These are phyloP conservation scores for Schizopora paradoxa DNA, from an alignment of 1,284 basidiomycete genomes.

Conservation along the genomic window DNA sequence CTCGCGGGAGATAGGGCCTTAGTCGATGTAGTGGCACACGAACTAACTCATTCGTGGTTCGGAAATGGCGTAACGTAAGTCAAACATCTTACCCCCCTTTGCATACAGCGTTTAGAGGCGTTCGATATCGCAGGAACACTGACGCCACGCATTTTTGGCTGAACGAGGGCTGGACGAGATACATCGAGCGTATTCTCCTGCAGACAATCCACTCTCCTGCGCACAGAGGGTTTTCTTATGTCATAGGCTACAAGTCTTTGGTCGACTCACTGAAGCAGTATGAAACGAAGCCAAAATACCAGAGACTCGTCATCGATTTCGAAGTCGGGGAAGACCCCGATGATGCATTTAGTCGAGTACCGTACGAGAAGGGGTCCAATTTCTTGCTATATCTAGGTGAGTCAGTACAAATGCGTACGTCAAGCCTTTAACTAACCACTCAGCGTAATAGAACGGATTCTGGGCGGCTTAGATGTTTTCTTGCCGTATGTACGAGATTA, in stretches of 20 bases:
- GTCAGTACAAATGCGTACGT: not conserved
- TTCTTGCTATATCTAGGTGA: slow-evolving; percentile 52
- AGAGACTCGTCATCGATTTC: slow-evolving; percentile 83
- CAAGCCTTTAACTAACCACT: no score
- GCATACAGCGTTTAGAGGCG: no score
- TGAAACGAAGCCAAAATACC: slow-evolving; percentile 63
- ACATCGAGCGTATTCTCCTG: slow-evolving; percentile 84
- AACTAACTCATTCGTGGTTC: slow-evolving; percentile 79
- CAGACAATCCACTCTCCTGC: slow-evolving; percentile 71
- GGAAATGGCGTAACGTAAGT: slow-evolving; percentile 79
- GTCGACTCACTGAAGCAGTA: slow-evolving; percentile 67
- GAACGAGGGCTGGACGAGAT: slow-evolving; percentile 93
- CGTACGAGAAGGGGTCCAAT: slow-evolving; percentile 76
- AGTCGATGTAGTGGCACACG: slow-evolving; percentile 83
- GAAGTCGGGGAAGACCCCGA: slow-evolving; percentile 83
- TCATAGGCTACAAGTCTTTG: slow-evolving; percentile 74
- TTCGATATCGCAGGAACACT: slow-evolving; percentile 64
- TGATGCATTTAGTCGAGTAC: slow-evolving; percentile 67
- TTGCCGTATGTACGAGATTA: slow-evolving; percentile 80
- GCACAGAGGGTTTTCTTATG: slow-evolving; percentile 76
- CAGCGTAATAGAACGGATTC: slow-evolving; percentile 67
- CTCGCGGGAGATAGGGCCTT: slow-evolving; percentile 80
- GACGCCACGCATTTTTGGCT: slow-evolving; percentile 84
- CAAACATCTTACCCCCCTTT: not conserved
- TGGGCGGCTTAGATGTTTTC: slow-evolving; percentile 87